These are phyloP conservation scores for Crithidia mellificae DNA, from an alignment of 208 protist species.

Conservation along the genomic window DNA sequence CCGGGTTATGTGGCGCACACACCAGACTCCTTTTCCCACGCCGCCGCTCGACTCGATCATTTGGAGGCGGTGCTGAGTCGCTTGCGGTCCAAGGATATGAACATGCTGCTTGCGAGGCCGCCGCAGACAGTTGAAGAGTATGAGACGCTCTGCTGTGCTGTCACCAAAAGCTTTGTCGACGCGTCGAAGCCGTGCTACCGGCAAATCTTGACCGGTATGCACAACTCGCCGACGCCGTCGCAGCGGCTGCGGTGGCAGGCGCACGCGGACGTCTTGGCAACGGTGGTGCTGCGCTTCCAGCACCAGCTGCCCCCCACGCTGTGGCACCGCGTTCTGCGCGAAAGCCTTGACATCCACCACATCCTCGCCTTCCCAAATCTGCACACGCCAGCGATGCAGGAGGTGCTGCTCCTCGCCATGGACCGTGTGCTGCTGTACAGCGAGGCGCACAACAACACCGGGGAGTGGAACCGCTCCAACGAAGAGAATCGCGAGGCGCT, in stretches of 20 bases:
- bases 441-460: conserved; percentile 28
- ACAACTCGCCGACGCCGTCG: not conserved
- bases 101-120: not conserved
- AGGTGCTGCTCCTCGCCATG: not conserved
- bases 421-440: conserved; percentile 25
- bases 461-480: conserved; percentile 6
- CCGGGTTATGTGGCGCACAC: not conserved
- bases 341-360: not conserved
- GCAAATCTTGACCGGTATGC: not conserved
- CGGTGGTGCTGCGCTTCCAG: conserved; percentile 18
- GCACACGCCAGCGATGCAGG: not conserved
- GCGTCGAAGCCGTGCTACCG: not conserved
- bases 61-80: conserved; percentile 9
- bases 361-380: not conserved
- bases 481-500: not conserved
- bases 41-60: conserved; percentile 1
- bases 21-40: not conserved
- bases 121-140: not conserved
- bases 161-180: not conserved
- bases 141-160: not conserved
- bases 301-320: conserved; percentile 22
- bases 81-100: not conserved
- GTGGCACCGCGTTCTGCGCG: conserved; percentile 12
- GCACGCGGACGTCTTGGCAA: conserved; percentile 14
- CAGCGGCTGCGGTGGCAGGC: conserved; percentile 8